phyloP scores from a whole-genome alignment of 148 eudicot species.

The Camellia japonica region DNA sequence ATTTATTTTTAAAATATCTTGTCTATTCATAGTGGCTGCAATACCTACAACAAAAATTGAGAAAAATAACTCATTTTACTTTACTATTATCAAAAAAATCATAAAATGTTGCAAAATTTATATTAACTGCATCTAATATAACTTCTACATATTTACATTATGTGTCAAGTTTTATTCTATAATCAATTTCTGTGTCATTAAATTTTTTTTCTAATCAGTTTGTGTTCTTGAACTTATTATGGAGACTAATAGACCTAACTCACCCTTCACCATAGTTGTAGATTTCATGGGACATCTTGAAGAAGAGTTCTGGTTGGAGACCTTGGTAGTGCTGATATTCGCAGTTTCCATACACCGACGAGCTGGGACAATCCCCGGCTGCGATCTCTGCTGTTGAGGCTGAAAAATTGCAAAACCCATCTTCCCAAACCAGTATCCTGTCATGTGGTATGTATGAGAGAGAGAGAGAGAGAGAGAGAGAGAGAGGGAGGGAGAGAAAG shows the following conservation, averaged over 20 bases:
- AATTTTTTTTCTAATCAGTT: neutral
- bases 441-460: neutral
- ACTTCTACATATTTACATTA: too few relatives aligned
- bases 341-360: conserved; percentile 37
- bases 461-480: conserved; percentile 7
- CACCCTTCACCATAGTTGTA: conserved; percentile 99
- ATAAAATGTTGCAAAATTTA: too few relatives aligned
- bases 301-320: conserved; percentile 94
- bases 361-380: conserved; percentile 32
- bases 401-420: conserved; percentile 91
- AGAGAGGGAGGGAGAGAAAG: neutral
- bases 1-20: too few relatives aligned
- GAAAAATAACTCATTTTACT: too few relatives aligned
- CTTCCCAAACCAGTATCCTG: conserved; percentile 99
- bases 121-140: too few relatives aligned
- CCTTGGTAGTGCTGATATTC: conserved; percentile 68
- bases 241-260: neutral
- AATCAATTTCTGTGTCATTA: too few relatives aligned
- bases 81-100: too few relatives aligned
- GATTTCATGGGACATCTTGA: conserved; percentile 99
- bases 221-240: neutral
- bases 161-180: too few relatives aligned
- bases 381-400: conserved; percentile 69
- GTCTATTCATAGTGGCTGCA: too few relatives aligned
- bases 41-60: too few relatives aligned